phyloP scores from a whole-genome alignment of 208 protist genomes.

The Wallacemonas rigidus region DNA sequence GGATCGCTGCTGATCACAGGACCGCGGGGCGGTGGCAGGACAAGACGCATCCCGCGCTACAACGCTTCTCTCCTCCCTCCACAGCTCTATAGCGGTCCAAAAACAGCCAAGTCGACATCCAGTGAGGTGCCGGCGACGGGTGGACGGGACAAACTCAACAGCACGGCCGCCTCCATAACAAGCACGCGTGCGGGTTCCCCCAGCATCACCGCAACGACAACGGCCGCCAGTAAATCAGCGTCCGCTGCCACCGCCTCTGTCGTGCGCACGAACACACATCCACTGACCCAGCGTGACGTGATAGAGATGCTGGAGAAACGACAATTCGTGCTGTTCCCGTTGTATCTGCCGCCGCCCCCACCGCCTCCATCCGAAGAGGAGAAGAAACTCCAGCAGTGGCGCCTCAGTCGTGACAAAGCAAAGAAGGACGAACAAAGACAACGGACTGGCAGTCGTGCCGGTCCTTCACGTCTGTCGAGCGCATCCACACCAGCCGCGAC shows the following conservation, averaged over 20 bases:
- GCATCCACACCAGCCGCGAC: neutral
- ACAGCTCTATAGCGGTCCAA: neutral
- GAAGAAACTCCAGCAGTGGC: constrained; percentile 14
- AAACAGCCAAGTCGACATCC: neutral
- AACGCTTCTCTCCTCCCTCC: constrained; percentile 8
- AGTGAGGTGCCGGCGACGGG: too few species aligned
- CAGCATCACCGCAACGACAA: constrained; percentile 5
- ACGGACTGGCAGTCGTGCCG: neutral
- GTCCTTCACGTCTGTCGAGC: neutral
- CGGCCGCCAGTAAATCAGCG: neutral
- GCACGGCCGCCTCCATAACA: neutral
- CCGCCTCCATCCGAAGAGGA: constrained; percentile 5
- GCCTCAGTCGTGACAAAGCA: neutral
- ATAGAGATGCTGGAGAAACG: constrained; percentile 41
- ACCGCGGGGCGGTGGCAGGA: neutral
- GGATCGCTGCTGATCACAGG: neutral
- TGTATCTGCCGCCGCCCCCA: constrained; percentile 33
- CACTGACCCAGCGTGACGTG: constrained; percentile 43
- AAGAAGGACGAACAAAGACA: neutral
- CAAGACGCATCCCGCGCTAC: constrained; percentile 1
- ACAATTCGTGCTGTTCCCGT: constrained; percentile 50
- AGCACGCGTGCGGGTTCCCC: neutral
- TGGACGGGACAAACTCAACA: neutral
- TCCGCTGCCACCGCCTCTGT: neutral
- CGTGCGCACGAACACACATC: constrained; percentile 10